phyloP scores from a whole-genome alignment of 2,329 filamentous ascomycete genomes.

The Leptographium lundbergii region DNA sequence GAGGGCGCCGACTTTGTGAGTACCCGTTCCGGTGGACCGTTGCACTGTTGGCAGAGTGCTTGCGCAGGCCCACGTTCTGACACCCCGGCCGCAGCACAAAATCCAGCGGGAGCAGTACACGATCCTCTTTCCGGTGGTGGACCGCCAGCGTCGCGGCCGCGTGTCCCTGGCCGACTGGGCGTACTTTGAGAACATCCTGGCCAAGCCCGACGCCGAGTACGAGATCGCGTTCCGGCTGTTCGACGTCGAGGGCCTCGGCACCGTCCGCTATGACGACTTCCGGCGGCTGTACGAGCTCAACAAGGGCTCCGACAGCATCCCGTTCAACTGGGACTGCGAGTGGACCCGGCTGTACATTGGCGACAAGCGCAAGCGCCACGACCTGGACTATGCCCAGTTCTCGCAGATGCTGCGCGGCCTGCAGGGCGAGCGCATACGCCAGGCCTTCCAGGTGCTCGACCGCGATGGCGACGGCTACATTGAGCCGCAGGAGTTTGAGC shows the following conservation, averaged over 20 bases:
- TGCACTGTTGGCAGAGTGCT: background rate
- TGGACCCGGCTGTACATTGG: constrained; percentile 95
- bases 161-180: constrained; percentile 78
- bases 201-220: constrained; percentile 94
- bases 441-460: constrained; percentile 88
- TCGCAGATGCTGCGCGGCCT: constrained; percentile 94
- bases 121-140: constrained; percentile 84
- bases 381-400: constrained; percentile 92
- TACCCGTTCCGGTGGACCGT: constrained; percentile 11
- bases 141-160: constrained; percentile 60
- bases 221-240: constrained; percentile 97
- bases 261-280: constrained; percentile 83
- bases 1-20: constrained; percentile 82
- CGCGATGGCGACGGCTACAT: constrained; percentile 90
- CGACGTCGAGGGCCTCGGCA: constrained; percentile 70
- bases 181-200: constrained; percentile 84
- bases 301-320: constrained; percentile 72
- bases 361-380: constrained; percentile 73
- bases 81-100: constrained; percentile 57
- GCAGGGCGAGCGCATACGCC: constrained; percentile 88
- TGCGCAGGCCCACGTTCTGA: background rate
- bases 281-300: constrained; percentile 74
- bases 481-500: constrained; percentile 87
- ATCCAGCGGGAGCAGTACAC: constrained; percentile 93
- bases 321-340: constrained; percentile 94